Evolutionary conservation across 768 basidiomycete species (phyloP).

Genomic region (Lactarius evosmus): DNA sequence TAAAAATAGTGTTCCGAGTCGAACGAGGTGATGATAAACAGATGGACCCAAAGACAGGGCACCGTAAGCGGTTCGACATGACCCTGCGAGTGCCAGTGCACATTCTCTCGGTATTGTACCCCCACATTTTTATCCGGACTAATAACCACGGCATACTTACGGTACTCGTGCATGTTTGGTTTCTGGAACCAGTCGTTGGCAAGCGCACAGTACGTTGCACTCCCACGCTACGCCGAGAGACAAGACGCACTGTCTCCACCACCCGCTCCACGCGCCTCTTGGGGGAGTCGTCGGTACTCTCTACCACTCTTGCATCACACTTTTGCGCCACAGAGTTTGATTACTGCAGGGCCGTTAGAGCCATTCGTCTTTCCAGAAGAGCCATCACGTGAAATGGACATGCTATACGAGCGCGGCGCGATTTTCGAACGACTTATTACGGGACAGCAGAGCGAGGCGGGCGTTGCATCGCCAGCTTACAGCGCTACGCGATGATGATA

Average conservation of each 20-base stretch:
- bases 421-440: constrained; percentile 74
- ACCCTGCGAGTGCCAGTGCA: constrained; percentile 81
- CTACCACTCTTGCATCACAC: not conserved
- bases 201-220: constrained; percentile 10
- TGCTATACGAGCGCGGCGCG: constrained; percentile 41
- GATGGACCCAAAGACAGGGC: constrained; percentile 62
- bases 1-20: constrained; percentile 81
- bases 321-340: not conserved
- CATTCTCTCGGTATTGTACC: constrained; percentile 71
- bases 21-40: constrained; percentile 72
- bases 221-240: constrained; percentile 18
- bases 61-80: constrained; percentile 82
- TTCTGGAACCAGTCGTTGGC: constrained; percentile 13
- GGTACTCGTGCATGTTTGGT: not conserved
- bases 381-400: constrained; percentile 34
- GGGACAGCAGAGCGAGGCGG: constrained; percentile 76
- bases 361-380: constrained; percentile 5
- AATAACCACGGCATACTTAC: not conserved
- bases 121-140: not conserved
- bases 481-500: constrained; percentile 26
- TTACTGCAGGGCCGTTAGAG: not conserved
- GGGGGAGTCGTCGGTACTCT: not conserved
- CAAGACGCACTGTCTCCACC: not conserved
- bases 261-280: not conserved
- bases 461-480: constrained; percentile 83